Evolutionary conservation across 2,329 filamentous ascomycete species (phyloP).

Genomic region (Didymosphaeria variabile): DNA sequence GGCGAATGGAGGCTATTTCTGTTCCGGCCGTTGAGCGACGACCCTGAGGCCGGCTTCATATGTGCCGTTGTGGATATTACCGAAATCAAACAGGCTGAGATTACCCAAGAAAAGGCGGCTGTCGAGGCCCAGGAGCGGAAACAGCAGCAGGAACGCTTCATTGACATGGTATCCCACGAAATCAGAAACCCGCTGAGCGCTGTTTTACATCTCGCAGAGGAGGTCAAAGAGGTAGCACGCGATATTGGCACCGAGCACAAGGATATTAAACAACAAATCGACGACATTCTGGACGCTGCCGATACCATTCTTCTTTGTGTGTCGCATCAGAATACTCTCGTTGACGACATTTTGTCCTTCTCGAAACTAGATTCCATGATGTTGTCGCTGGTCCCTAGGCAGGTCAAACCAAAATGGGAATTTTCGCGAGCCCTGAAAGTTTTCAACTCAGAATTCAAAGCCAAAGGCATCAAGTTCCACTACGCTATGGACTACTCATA

Average conservation of each 20-base stretch:
- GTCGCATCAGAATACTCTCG: conserved; percentile 55
- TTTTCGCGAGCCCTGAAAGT: conserved; percentile 37
- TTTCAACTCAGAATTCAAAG: conserved; percentile 51
- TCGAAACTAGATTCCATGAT: conserved; percentile 60
- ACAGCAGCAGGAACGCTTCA: conserved; percentile 57
- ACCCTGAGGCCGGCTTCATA: conserved; percentile 55
- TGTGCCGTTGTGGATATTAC: conserved; percentile 59
- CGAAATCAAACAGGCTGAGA: conserved; percentile 55
- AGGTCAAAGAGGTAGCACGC: conserved; percentile 49
- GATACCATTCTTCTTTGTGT: conserved; percentile 56
- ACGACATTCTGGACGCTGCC: conserved; percentile 46
- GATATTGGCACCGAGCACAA: conserved; percentile 30
- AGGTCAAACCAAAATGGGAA: conserved; percentile 19
- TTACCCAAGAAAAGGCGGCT: conserved; percentile 54
- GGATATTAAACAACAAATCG: conserved; percentile 30
- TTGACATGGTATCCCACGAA: conserved; percentile 57
- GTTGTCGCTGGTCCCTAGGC: conserved; percentile 47
- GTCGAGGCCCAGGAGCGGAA: conserved; percentile 55
- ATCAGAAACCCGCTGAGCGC: conserved; percentile 50
- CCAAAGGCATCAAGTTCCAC: conserved; percentile 49
- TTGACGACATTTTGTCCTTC: conserved; percentile 59
- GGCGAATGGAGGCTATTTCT: conserved; percentile 55
- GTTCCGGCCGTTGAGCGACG: conserved; percentile 53
- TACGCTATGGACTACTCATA: conserved; percentile 55
- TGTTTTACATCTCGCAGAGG: conserved; percentile 55